phyloP scores from a whole-genome alignment of 805 yeast species.

The Metschnikowia lunata region DNA sequence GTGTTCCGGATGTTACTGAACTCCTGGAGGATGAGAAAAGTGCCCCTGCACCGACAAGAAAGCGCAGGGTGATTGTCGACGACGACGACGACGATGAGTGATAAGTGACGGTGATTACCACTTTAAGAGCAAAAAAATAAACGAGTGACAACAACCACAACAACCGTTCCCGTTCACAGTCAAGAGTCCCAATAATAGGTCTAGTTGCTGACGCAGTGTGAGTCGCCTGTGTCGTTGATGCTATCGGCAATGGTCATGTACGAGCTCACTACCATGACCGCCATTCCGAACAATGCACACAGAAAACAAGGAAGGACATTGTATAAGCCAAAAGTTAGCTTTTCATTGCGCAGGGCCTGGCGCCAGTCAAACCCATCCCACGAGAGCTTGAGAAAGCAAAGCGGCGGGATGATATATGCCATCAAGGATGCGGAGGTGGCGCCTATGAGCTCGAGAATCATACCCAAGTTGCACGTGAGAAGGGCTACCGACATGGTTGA shows the following conservation, averaged over 20 bases:
- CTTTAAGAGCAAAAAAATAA: too few species aligned
- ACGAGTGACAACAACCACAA: too few species aligned
- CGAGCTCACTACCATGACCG: conserved; percentile 79
- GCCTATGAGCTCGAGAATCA: conserved; percentile 84
- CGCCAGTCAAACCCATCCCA: conserved; percentile 35
- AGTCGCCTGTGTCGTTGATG: conserved; percentile 31
- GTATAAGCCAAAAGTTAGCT: conserved; percentile 23
- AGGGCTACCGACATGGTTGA: conserved; percentile 73
- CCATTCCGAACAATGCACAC: conserved; percentile 67
- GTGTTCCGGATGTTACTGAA: not conserved
- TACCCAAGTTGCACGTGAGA: conserved; percentile 82
- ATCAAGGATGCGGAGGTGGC: conserved; percentile 88
- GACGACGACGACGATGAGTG: conserved; percentile 26
- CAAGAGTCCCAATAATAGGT: not conserved
- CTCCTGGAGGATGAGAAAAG: not conserved
- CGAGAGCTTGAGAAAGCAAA: conserved; percentile 70
- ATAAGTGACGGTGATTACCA: not conserved
- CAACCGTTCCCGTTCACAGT: too few species aligned
- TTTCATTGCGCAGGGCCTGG: conserved; percentile 18
- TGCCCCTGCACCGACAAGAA: conserved; percentile 13
- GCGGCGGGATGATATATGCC: conserved; percentile 90
- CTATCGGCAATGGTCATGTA: conserved; percentile 59
- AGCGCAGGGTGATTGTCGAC: conserved; percentile 22
- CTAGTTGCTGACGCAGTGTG: conserved; percentile 44
- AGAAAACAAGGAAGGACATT: conserved; percentile 54